Base-by-base conservation (phyloP, 768 basidiomycete species). In the Boletellus ananas region DNA sequence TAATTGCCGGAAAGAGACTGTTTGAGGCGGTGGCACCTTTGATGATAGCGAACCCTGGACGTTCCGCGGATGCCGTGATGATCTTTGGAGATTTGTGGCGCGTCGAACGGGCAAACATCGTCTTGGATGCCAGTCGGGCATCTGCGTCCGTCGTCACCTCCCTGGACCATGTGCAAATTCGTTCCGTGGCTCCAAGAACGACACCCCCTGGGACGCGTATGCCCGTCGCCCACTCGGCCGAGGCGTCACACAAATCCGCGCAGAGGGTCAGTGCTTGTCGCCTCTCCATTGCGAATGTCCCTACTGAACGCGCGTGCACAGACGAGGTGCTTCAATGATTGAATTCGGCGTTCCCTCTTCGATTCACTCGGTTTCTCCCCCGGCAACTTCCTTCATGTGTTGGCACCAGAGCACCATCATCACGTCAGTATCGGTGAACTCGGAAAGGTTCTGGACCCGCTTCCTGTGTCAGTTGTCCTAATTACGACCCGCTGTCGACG, bases 41-140 rank as follows among this genome's bases (percentile, higher is more conserved):
- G 25, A 36, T 45, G 34, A 21, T 35, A 9, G n/a, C n/a, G 10
- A 37, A 7, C 2, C 16, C 25, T 7, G 51, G 50, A 35, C 46
- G 49, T 13, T 33, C 35, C 35, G 39, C 55, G 18, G 64, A 36
- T 12, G n/a, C 51, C 8, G 43, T 43, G 16, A 49, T 17, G n/a
- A 53, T 45, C 17, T 57, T 41, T 2, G 31, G 20, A 9, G 20
- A 16, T 12, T 34, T 43, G 17, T 39, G 45, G 3, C 35, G 25
- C 31, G 41, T 50, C 17, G 49, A 11, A 12, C 42, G 21, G 21
- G 50, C 29, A 5, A 47, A 38, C 27, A 42, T 37, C 0, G 48
- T 54, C 31, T 52, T 57, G 21, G 10, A 34, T 6, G 9, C 33
- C 12, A 3, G 8, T 50, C 29, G 23, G 23, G 23, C 23, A 25